These are phyloP conservation scores for Calonectria pseudoreteaudii DNA, from an alignment of 2,329 filamentous ascomycete species.

Conservation along the genomic window DNA sequence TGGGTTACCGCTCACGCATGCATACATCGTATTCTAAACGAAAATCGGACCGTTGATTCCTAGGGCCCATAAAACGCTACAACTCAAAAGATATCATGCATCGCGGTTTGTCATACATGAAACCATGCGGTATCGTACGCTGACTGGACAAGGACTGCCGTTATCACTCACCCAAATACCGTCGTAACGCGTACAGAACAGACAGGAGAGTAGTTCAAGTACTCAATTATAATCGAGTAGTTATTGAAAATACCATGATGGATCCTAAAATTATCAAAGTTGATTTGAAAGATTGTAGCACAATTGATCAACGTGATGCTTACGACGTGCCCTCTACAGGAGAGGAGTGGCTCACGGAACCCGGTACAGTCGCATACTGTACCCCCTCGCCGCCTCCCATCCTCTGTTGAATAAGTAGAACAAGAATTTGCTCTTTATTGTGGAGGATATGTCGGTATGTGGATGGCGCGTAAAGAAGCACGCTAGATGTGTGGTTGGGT, in stretches of 20 bases:
- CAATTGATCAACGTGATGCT: background rate
- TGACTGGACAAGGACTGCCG: background rate
- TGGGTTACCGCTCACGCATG: background rate
- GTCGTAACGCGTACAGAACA: background rate
- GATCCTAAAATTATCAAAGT: background rate
- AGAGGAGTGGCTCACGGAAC: background rate
- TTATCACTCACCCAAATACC: background rate
- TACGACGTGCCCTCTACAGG: background rate
- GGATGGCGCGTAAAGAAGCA: background rate
- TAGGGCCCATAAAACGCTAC: background rate
- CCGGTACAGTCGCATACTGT: background rate
- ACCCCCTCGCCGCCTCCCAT: background rate
- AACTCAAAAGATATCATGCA: background rate
- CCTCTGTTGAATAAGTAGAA: background rate
- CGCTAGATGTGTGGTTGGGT: background rate
- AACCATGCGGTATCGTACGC: background rate
- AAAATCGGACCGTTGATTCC: background rate
- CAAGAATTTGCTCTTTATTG: background rate
- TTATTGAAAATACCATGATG: background rate
- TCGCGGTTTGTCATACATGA: background rate
- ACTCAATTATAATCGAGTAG: background rate
- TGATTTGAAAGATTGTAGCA: background rate
- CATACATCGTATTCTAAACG: background rate
- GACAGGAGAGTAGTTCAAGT: background rate
- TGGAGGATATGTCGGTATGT: background rate